Evolutionary conservation across 768 basidiomycete species (phyloP), one percentile per base, ranked within the genome.

Genomic region (Postia placenta): DNA sequence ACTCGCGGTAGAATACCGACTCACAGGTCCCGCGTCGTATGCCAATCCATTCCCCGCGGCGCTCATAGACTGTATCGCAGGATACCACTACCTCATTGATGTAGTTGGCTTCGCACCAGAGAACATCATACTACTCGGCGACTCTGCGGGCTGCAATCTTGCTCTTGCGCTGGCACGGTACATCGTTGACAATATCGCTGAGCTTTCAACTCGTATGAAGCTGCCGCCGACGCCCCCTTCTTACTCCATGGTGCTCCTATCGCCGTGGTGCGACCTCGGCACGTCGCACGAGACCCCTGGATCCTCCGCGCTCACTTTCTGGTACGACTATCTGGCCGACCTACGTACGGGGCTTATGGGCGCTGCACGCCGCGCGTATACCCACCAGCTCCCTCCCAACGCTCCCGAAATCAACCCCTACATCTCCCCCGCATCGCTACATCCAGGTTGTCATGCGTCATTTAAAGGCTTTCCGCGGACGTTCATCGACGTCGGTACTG

Each of bases 141-240:
- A 92, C 61, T 90, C 85, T 1, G 86, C 88, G 0, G 88, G 89
- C 2, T 88, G 74, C 4, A 85, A 90, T 63, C 76, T 90, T 22
- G 79, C 80, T 0, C 71, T 80, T 27, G 80, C 81, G 0, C 70
- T 87, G 37, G 74, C 70, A 7, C 79, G 81, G 3, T 83, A 83
- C 54, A 74, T 88, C 22, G 66, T 78, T n/a, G 76, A 81, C 51
- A 64, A 80, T 62, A 65, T 7, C 17, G 11, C 17, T 7, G 11
- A 39, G 38, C 38, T 39, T 7, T 39, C 38, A 7, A 7, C 9
- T 33, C 9, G 9, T 7, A 33, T 33, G 69, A 50, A 48, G 11
- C 26, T 26, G 14, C 48, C 55, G 17, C 55, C 51, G 11, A 7
- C 15, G 30, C 30, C 30, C 15, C 30, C 30, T 7, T 6, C 7